Evolutionary conservation across 768 basidiomycete genomes (phyloP), one percentile per base, ranked within the genome.

Genomic region (Russula vinacea): DNA sequence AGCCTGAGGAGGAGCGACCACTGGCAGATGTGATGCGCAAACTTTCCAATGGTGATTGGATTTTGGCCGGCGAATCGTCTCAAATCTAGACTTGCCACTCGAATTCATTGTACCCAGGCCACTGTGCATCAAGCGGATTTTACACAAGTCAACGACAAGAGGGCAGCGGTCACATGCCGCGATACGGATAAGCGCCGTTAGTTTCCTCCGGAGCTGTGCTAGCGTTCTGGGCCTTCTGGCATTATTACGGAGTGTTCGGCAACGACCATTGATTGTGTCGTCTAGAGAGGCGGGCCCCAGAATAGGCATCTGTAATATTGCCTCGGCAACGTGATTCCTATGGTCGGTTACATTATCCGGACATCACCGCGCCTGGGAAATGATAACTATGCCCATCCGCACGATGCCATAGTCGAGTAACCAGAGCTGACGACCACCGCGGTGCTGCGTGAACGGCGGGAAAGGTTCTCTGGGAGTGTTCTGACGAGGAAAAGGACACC

Each of bases 1-100:
- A 66, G 52, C n/a, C n/a, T n/a, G n/a, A n/a, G n/a, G 56, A 66
- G 64, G 56, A 50, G 42, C 65, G 61, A 24, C 62, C 61, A n/a
- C n/a, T n/a, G n/a, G n/a, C n/a, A n/a, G n/a, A 66, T 7, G 16
- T 64, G 62, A 11, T 64, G 62, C 1, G 57, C 62, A 10, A 66
- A 64, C 62, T 50, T 63, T 32, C n/a, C 56, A n/a, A 66, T 14
- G 4, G 53, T 59, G 51, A 66, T 55, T 22, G 39, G 5, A 58
- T 64, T 4, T 19, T 51, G 5, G 39, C 13, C n/a, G n/a, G n/a
- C n/a, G n/a, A n/a, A n/a, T n/a, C n/a, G n/a, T n/a, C n/a, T 29
- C n/a, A 5, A 19, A 58, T 64, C 37, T 66, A 62, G 26, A 66
- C 37, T 42, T 66, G 65, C 5, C 65, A 39, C 37, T 35, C 56